These are phyloP conservation scores for Ustilago hordei DNA, from an alignment of 1,284 basidiomycete species.

Conservation along the genomic window DNA sequence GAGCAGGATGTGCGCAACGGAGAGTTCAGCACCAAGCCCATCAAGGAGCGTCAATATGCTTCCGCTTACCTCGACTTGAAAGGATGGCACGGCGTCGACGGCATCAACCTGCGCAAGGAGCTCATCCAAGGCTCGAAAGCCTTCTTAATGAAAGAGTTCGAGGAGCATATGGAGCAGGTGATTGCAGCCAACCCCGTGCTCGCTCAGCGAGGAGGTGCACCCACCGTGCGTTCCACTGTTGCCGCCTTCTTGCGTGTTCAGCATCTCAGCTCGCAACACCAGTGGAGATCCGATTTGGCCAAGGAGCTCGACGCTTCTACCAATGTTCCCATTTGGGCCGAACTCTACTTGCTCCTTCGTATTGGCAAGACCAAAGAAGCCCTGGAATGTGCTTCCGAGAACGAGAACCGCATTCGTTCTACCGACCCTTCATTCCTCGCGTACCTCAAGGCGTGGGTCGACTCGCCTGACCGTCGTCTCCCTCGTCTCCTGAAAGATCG, in stretches of 20 bases:
- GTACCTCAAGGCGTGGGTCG: slow-evolving; percentile 87
- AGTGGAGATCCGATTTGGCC: slow-evolving; percentile 61
- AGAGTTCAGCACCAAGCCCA: slow-evolving; percentile 62
- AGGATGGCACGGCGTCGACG: slow-evolving; percentile 32
- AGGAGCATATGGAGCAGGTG: slow-evolving; percentile 86
- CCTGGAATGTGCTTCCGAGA: slow-evolving; percentile 76
- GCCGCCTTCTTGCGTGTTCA: slow-evolving; percentile 64
- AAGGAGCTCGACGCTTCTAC: slow-evolving; percentile 55
- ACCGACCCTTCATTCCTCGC: slow-evolving; percentile 86
- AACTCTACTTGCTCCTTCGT: slow-evolving; percentile 88
- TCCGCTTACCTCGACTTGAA: slow-evolving; percentile 70
- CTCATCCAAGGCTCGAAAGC: slow-evolving; percentile 80
- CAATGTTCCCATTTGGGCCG: slow-evolving; percentile 83
- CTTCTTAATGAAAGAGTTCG: slow-evolving; percentile 80
- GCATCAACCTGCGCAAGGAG: slow-evolving; percentile 69
- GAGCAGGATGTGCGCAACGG: slow-evolving; percentile 71
- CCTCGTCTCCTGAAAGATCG: slow-evolving; percentile 76
- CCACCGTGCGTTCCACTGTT: slow-evolving; percentile 88
- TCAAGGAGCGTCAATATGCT: slow-evolving; percentile 72
- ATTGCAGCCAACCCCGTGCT: slow-evolving; percentile 86
- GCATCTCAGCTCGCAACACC: slow-evolving; percentile 57
- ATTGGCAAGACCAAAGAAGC: slow-evolving; percentile 86
- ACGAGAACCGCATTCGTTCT: slow-evolving; percentile 81
- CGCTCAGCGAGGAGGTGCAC: slow-evolving; percentile 90
- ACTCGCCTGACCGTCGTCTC: slow-evolving; percentile 69